phyloP scores from a whole-genome alignment of 176 grass and related monocot species.

The Tillandsia leiboldiana region DNA sequence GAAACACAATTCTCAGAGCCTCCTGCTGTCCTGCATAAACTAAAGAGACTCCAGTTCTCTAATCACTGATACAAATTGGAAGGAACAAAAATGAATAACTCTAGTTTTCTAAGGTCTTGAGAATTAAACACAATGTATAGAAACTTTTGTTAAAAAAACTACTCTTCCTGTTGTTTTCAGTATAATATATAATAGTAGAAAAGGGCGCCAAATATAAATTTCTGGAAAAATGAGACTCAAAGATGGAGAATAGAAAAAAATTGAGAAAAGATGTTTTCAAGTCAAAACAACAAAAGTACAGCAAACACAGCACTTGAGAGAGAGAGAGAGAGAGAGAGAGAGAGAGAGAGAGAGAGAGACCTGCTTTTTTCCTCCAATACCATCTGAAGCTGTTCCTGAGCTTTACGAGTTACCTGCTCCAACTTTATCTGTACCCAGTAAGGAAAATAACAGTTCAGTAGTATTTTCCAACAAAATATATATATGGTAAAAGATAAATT shows the following conservation, averaged over 20 bases:
- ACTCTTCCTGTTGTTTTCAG: too few relatives aligned
- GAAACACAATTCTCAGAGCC: too few relatives aligned
- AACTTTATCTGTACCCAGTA: conserved; percentile 64
- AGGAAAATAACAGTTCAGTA: conserved; percentile 25
- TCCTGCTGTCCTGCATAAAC: too few relatives aligned
- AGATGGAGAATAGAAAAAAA: not conserved
- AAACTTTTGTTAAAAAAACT: too few relatives aligned
- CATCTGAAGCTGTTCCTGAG: conserved; percentile 94
- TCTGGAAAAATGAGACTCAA: not conserved
- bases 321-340: not conserved
- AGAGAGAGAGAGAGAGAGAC: conserved; percentile 20
- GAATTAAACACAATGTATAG: too few relatives aligned
- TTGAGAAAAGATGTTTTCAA: not conserved
- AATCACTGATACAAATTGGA: too few relatives aligned
- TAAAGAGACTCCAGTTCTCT: too few relatives aligned
- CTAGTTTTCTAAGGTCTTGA: too few relatives aligned
- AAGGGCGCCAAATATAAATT: not conserved
- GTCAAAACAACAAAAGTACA: not conserved
- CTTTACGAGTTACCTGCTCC: conserved; percentile 80
- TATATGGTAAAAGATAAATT: conserved; percentile 1
- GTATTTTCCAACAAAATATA: conserved; percentile 3
- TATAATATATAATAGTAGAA: not conserved
- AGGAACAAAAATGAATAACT: too few relatives aligned
- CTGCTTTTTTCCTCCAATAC: conserved; percentile 94
- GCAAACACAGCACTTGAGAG: not conserved